Base-by-base conservation (phyloP, 2,329 filamentous ascomycete genomes). In the Cryphonectria radicalis region DNA sequence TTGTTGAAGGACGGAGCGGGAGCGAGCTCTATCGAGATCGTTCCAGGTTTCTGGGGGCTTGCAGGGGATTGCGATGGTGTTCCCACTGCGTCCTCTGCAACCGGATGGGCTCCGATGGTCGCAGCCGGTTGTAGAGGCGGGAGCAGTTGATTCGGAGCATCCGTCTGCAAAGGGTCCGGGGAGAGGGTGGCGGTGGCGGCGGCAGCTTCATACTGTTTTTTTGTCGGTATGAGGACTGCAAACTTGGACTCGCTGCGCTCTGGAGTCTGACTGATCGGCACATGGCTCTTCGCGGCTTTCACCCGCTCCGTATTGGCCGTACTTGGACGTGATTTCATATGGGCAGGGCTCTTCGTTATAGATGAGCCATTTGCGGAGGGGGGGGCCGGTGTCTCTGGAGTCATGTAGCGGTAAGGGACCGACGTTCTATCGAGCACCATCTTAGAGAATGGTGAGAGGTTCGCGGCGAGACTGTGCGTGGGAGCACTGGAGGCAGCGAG, bases 391-490 rank as follows among this genome's bases (percentile, higher is more conserved):
- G 77, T 79, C 32, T 81, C 80, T 22, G 82, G 79, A 1, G 82
- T 79, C 7, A 82, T 79, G 72, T 82, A 81, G 42, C 80, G 79
- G 71, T 84, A 84, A 22, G 79, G 76, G 63, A 84, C 76, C 17
- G 81, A 77, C 6, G 83, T 82, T 69, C 80, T 82, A 37, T 85
- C 82, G 70, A 82, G 82, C 1, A 86, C 82, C 82, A 83, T 84
- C 79, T 76, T 84, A 37, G 84, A 80, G 57, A 90, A 83, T 5
- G 88, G 86, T 19, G 85, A 84, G 3, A 90, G 78, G 13, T 81
- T 81, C 28, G 84, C 80, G 53, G 81, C 77, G 22, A 85, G 75
- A 73, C 72, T 76, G 72, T 74, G 78, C 74, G 74, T 72, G 73
- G 73, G 76, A 71, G 76, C 70, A 72, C 70, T 74, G 74, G 78